Evolutionary conservation across 2,329 filamentous ascomycete genomes (phyloP), one percentile per base, ranked within the genome.

Genomic region (Neonectria ditissima): DNA sequence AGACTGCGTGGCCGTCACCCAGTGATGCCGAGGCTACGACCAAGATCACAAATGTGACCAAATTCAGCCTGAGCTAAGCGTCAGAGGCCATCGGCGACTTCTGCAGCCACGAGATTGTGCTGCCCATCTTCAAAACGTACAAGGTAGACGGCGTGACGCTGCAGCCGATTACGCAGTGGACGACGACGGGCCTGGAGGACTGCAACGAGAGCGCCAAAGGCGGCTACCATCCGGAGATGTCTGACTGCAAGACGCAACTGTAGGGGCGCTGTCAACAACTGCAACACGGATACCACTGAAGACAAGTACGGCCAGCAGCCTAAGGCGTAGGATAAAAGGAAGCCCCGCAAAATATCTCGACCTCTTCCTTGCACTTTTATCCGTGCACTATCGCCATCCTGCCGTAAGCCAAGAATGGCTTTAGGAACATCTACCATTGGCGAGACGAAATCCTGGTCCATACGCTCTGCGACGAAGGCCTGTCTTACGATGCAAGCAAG

Each of bases 171-270:
- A 37, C 24, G 14, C 26, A 30, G 48, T 50, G 41, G 48, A 20
- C 24, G 1, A 54, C 55, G 4, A 41, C 26, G 14, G 48, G 60
- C 11, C 48, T 32, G 41, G 22, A 58, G n/a, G 48, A 48, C 9
- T 63, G 54, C 34, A 59, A 58, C 54, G 16, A n/a, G 24, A 37
- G 41, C 24, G 13, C 41, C 20, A 20, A 44, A 18, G 41, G 20
- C 20, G 41, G 18, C 6, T 44, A 32, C 24, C 37, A 30, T n/a
- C n/a, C 18, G 2, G 48, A 53, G 37, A 18, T 11, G 30, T 34
- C 55, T 3, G 32, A 34, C 28, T 58, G 48, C 32, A 18, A 48
- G 41, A 55, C 52, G 43, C 48, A n/a, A 48, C n/a, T 65, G 60
- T 22, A 58, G 26, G 5, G 30, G 52, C 10, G 55, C 52, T 8